These are phyloP conservation scores for Arthrobotrys pseudoclavata DNA, from an alignment of 2,329 filamentous ascomycete species.

Conservation along the genomic window DNA sequence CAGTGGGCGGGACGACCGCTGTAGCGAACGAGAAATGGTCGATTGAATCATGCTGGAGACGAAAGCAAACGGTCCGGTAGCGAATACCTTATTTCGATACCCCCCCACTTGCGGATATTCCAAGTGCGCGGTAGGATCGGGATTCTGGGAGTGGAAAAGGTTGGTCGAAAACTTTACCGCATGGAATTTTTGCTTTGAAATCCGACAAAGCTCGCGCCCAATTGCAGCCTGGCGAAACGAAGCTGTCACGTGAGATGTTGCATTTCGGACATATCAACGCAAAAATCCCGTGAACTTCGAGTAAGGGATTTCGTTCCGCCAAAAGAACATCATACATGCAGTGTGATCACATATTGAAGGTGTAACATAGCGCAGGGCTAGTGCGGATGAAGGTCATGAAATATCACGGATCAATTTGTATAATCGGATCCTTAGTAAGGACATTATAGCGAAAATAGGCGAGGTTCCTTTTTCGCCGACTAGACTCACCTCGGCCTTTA, in stretches of 20 bases:
- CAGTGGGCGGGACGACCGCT: constrained; percentile 51
- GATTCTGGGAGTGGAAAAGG: constrained; percentile 1
- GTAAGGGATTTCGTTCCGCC: neutral
- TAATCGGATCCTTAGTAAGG: constrained; percentile 5
- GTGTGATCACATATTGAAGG: too few species aligned
- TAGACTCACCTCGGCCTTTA: neutral
- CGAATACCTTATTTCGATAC: constrained; percentile 23
- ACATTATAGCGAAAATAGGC: neutral
- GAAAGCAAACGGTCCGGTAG: constrained; percentile 27
- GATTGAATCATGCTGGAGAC: constrained; percentile 35
- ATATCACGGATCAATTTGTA: neutral
- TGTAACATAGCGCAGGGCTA: neutral
- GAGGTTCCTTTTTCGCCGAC: constrained; percentile 4
- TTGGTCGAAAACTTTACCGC: neutral
- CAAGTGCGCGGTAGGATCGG: constrained; percentile 2
- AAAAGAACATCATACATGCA: neutral
- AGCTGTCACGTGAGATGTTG: constrained; percentile 18
- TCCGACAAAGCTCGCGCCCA: constrained; percentile 41
- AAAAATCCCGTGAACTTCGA: neutral
- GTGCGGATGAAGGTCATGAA: neutral
- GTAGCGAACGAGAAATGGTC: constrained; percentile 59
- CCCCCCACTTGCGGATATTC: neutral
- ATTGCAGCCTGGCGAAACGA: constrained; percentile 1
- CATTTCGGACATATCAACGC: constrained; percentile 16
- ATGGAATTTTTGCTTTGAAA: constrained; percentile 43